phyloP scores from a whole-genome alignment of 495 filamentous ascomycete species.

The Annulohypoxylon maeteangense region DNA sequence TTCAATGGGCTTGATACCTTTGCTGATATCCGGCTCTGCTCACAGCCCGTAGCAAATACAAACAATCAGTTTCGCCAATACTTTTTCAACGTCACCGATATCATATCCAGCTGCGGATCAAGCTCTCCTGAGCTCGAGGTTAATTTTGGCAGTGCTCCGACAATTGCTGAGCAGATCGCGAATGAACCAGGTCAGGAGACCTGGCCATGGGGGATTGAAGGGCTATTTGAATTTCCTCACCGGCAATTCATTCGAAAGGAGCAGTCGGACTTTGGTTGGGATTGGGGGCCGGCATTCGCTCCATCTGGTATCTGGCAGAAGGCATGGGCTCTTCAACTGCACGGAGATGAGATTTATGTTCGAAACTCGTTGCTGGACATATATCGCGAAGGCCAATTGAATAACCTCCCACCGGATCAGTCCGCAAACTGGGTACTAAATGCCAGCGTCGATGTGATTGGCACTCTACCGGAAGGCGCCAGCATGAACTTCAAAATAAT shows the following conservation, averaged over 20 bases:
- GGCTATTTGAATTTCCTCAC: slow-evolving; percentile 64
- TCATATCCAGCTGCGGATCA: slow-evolving; percentile 57
- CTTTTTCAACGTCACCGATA: slow-evolving; percentile 70
- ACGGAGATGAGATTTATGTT: slow-evolving; percentile 58
- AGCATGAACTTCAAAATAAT: slow-evolving; percentile 64
- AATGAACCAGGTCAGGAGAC: slow-evolving; percentile 63
- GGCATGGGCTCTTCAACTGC: slow-evolving; percentile 68
- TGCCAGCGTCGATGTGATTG: slow-evolving; percentile 72
- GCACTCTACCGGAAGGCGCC: slow-evolving; percentile 59
- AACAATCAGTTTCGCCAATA: slow-evolving; percentile 80
- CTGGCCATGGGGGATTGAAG: slow-evolving; percentile 62
- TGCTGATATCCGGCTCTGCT: slow-evolving; percentile 69
- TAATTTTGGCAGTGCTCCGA: slow-evolving; percentile 66
- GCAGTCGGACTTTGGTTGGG: slow-evolving; percentile 78
- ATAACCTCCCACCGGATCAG: slow-evolving; percentile 69
- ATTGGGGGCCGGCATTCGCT: slow-evolving; percentile 75
- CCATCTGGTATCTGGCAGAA: slow-evolving; percentile 75
- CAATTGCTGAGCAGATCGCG: slow-evolving; percentile 61
- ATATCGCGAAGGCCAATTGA: slow-evolving; percentile 69
- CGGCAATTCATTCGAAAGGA: slow-evolving; percentile 74
- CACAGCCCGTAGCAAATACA: slow-evolving; percentile 67
- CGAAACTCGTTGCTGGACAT: slow-evolving; percentile 70
- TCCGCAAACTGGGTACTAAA: slow-evolving; percentile 73
- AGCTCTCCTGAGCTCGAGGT: slow-evolving; percentile 62
- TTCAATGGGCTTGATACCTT: slow-evolving; percentile 78